Conservation (phyloP, 129 eudicot species). For the Deinandra increscens region DNA sequence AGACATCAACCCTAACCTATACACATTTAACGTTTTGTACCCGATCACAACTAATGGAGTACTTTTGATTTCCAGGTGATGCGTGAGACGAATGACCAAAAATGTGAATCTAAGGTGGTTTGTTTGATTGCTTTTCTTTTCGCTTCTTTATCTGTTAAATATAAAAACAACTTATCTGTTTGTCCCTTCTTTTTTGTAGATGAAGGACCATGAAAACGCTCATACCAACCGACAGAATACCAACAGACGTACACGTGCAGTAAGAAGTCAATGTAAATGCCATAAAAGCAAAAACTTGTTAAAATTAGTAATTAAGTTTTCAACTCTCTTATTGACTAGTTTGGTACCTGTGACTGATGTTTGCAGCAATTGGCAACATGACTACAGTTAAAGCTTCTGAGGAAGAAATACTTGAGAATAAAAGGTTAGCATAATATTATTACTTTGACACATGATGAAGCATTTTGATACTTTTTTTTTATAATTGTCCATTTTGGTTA, state of each 20-base stretch:
- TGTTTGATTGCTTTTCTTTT: background rate
- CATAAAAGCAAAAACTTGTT: background rate
- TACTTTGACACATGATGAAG: background rate
- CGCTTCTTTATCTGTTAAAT: background rate
- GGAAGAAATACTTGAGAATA: constrained; percentile 45
- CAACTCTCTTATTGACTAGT: constrained; percentile 5
- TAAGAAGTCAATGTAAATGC: constrained; percentile 66
- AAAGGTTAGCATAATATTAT: constrained; percentile 45
- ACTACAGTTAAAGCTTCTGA: constrained; percentile 41
- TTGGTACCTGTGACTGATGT: background rate
- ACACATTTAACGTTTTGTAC: background rate
- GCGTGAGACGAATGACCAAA: constrained; percentile 27
- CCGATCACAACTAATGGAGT: background rate
- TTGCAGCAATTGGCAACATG: constrained; percentile 65
- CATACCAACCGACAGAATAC: constrained; percentile 19
- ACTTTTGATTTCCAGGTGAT: constrained; percentile 26
- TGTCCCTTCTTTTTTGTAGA: background rate
- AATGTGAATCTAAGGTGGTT: constrained; percentile 37
- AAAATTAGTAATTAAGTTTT: background rate
- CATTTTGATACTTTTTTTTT: no score
- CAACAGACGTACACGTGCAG: constrained; percentile 34
- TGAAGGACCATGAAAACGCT: constrained; percentile 36
- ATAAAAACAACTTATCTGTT: background rate
- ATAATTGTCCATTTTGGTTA: no score
- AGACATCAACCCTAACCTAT: background rate